A percentile compares a stretch with the other conserved stretches of the same genome.
These are phyloP conservation scores for Leucocoprinus birnbaumii DNA, from an alignment of 768 basidiomycete species.

Conservation along the genomic window DNA sequence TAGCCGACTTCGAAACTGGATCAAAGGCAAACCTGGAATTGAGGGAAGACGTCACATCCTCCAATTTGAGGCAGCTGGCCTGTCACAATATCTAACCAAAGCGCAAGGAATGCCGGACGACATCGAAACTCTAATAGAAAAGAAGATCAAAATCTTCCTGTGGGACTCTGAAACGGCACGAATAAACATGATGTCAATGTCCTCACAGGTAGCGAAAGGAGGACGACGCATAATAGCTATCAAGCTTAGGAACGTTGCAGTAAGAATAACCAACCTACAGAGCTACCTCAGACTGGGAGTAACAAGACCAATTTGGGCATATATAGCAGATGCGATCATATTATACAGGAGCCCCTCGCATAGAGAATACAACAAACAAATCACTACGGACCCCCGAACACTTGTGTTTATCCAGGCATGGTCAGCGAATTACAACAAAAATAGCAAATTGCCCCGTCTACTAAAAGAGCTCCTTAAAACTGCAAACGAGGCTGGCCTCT, in stretches of 20 bases:
- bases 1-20: too few species aligned
- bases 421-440: background rate
- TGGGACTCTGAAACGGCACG: too few species aligned
- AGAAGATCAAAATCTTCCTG: too few species aligned
- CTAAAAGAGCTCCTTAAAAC: slow-evolving; percentile 16
- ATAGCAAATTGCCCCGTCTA: too few species aligned
- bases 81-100: background rate
- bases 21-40: background rate
- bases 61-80: background rate
- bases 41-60: background rate
- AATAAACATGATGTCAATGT: too few species aligned
- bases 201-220: too few species aligned
- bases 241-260: too few species aligned
- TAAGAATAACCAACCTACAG: too few species aligned
- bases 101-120: background rate
- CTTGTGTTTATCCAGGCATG: background rate
- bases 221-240: too few species aligned
- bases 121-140: background rate
- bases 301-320: background rate
- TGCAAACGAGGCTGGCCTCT: slow-evolving; percentile 19
- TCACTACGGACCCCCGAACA: background rate
- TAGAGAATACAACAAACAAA: background rate
- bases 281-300: too few species aligned
- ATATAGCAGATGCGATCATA: background rate
- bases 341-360: background rate